phyloP scores from a whole-genome alignment of 345 rosid species.

The Passiflora organensis region DNA sequence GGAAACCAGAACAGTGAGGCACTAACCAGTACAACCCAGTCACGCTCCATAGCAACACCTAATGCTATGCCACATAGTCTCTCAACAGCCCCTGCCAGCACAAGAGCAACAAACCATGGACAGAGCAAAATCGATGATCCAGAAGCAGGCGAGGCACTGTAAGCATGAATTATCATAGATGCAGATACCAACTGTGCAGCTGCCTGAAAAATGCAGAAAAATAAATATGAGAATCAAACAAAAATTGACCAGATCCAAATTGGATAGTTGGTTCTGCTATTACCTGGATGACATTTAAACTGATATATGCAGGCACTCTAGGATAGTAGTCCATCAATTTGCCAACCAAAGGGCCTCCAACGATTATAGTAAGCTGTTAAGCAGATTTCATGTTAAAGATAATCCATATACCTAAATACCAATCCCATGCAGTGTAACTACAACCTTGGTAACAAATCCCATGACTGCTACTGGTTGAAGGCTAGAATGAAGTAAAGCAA shows the following conservation, averaged over 20 bases:
- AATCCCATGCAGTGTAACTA: background rate
- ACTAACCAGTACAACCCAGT: conserved; percentile 92
- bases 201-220: conserved; percentile 47
- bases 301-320: conserved; percentile 68
- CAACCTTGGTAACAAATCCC: conserved; percentile 78
- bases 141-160: conserved; percentile 44
- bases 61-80: conserved; percentile 76
- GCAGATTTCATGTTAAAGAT: conserved; percentile 13
- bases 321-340: conserved; percentile 89
- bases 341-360: conserved; percentile 88
- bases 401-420: background rate
- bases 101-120: conserved; percentile 79
- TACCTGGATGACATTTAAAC: conserved; percentile 73
- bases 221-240: background rate
- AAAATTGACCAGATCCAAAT: conserved; percentile 1
- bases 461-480: conserved; percentile 91
- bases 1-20: conserved; percentile 11
- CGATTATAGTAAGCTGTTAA: conserved; percentile 56
- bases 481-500: conserved; percentile 87
- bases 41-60: conserved; percentile 90
- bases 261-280: background rate
- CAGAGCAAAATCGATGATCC: conserved; percentile 54
- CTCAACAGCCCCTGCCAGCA: conserved; percentile 76
- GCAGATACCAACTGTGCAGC: conserved; percentile 85
- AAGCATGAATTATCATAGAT: conserved; percentile 76